These are phyloP conservation scores for Debaryomyces psychrophilus DNA, from an alignment of 1,139 yeast species.

Conservation along the genomic window DNA sequence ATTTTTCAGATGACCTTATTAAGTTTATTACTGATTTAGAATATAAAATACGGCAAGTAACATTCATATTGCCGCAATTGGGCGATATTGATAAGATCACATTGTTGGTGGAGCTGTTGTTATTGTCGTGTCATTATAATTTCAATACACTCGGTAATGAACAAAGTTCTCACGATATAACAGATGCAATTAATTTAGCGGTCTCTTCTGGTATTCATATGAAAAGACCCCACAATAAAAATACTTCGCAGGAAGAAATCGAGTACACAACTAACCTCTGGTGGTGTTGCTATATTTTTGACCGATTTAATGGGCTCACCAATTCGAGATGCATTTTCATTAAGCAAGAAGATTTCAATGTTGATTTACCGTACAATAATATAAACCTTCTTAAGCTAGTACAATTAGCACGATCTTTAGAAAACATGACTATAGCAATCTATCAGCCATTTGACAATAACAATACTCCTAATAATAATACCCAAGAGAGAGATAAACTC, in stretches of 20 bases:
- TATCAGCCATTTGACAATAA: constrained; percentile 27
- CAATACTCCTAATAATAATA: constrained; percentile 13
- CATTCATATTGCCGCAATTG: constrained; percentile 31
- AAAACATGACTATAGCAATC: constrained; percentile 30
- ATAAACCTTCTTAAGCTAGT: constrained; percentile 29
- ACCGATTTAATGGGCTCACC: constrained; percentile 35
- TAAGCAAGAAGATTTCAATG: constrained; percentile 33
- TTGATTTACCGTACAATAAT: constrained; percentile 35
- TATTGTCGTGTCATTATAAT: constrained; percentile 35
- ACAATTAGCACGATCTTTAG: constrained; percentile 30
- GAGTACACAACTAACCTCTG: constrained; percentile 34
- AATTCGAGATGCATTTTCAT: constrained; percentile 31
- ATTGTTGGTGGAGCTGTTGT: constrained; percentile 30
- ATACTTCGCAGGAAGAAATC: constrained; percentile 18
- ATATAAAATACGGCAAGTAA: constrained; percentile 35
- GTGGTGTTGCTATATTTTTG: constrained; percentile 42
- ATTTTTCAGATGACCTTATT: constrained; percentile 20
- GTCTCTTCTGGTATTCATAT: constrained; percentile 38
- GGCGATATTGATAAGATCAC: constrained; percentile 43
- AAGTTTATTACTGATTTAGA: constrained; percentile 33
- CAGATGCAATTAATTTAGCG: constrained; percentile 34
- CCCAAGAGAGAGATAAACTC: constrained; percentile 19
- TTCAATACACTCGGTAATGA: constrained; percentile 39
- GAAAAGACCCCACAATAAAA: constrained; percentile 22
- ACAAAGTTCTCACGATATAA: constrained; percentile 39